These are phyloP conservation scores for Fusarium coicis DNA, from an alignment of 2,329 filamentous ascomycete genomes.

Conservation along the genomic window DNA sequence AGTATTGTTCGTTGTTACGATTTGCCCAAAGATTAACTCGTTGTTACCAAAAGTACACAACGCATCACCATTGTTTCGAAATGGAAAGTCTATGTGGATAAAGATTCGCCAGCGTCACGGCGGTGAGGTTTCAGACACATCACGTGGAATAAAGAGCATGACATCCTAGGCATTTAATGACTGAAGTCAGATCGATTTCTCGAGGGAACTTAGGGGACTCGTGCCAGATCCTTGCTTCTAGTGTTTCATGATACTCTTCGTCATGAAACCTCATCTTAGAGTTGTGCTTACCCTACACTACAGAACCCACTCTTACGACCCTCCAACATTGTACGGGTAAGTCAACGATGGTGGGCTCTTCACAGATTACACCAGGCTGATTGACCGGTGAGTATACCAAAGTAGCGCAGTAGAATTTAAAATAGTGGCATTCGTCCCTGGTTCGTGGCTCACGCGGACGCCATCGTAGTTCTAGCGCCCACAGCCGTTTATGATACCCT, in stretches of 20 bases:
- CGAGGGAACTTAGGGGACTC: neutral
- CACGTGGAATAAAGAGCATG: neutral
- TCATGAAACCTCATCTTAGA: neutral
- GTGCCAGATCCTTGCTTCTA: neutral
- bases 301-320: neutral
- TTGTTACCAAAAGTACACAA: neutral
- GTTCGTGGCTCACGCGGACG: neutral
- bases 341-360: neutral
- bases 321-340: neutral
- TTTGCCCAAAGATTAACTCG: neutral
- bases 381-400: neutral
- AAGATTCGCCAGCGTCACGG: neutral
- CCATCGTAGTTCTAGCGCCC: neutral
- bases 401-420: neutral
- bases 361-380: neutral
- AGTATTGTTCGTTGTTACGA: neutral
- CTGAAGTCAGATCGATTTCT: neutral
- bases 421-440: too few relatives aligned
- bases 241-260: neutral
- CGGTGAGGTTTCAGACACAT: neutral
- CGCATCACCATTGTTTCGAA: neutral
- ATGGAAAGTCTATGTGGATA: neutral
- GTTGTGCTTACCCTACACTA: constrained; percentile 1
- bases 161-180: neutral
- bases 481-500: neutral